phyloP scores from a whole-genome alignment of 208 protist genomes.

The Leptomonas seymouri region DNA sequence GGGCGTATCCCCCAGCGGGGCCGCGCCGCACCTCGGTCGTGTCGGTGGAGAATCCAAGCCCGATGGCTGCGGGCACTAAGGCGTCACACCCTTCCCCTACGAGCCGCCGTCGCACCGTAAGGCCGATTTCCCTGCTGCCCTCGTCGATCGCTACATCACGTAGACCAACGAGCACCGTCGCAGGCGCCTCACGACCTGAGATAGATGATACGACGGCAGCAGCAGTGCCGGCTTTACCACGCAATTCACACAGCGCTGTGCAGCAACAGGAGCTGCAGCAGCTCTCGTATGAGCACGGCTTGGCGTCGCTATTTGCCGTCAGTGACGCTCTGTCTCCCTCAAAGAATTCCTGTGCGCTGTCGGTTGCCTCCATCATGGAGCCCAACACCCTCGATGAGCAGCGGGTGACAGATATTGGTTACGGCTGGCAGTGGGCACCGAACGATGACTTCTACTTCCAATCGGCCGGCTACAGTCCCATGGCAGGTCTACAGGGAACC shows the following conservation, averaged over 20 bases:
- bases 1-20: background rate
- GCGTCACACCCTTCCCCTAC: background rate
- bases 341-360: background rate
- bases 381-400: background rate
- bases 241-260: background rate
- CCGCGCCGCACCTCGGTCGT: constrained; percentile 10
- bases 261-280: background rate
- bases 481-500: background rate
- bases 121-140: constrained; percentile 14
- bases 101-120: constrained; percentile 5
- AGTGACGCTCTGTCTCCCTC: constrained; percentile 1
- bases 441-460: constrained; percentile 17
- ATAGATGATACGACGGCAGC: no score
- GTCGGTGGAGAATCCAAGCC: constrained; percentile 7
- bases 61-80: background rate
- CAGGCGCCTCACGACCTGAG: constrained; percentile 9
- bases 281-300: background rate
- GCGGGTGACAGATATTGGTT: background rate
- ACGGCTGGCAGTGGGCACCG: constrained; percentile 11
- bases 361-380: background rate
- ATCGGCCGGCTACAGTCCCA: constrained; percentile 13
- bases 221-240: background rate
- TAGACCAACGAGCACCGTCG: constrained; percentile 8
- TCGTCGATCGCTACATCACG: constrained; percentile 1
- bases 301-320: background rate